Evolutionary conservation across 768 basidiomycete genomes (phyloP).

Genomic region (Tephrocybe sp.): DNA sequence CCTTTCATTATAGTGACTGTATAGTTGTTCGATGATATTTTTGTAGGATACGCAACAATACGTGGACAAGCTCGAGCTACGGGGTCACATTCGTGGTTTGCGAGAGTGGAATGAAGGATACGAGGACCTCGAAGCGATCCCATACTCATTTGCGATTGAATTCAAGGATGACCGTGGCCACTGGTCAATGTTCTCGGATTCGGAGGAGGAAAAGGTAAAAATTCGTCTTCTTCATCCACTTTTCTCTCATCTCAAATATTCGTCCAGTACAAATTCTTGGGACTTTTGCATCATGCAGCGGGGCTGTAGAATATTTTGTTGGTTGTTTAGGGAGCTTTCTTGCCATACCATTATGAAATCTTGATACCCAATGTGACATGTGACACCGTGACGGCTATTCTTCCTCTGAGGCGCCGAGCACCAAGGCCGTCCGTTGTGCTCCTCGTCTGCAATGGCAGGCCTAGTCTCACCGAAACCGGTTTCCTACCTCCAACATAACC

Average conservation of each 20-base stretch:
- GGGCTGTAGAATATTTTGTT: slow-evolving; percentile 30
- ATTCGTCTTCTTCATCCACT: not conserved
- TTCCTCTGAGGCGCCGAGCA: slow-evolving; percentile 14
- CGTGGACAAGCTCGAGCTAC: slow-evolving; percentile 46
- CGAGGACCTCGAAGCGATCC: slow-evolving; percentile 65
- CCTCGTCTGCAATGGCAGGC: slow-evolving; percentile 51
- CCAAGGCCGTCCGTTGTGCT: slow-evolving; percentile 17
- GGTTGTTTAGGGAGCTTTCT: slow-evolving; percentile 4
- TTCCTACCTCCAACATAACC: slow-evolving; percentile 64
- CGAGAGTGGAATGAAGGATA: slow-evolving; percentile 69
- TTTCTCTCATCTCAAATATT: slow-evolving; percentile 2
- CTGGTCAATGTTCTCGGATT: slow-evolving; percentile 64
- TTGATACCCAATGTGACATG: slow-evolving; percentile 12
- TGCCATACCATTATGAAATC: slow-evolving; percentile 1
- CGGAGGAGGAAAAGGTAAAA: slow-evolving; percentile 62
- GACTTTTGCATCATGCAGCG: slow-evolving; percentile 43
- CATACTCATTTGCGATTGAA: slow-evolving; percentile 65
- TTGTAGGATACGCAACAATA: slow-evolving; percentile 37
- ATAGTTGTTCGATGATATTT: not conserved
- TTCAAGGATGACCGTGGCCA: slow-evolving; percentile 47
- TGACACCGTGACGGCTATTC: slow-evolving; percentile 16
- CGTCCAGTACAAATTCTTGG: slow-evolving; percentile 44
- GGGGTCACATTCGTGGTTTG: slow-evolving; percentile 44
- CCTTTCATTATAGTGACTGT: not conserved
- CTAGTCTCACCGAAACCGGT: slow-evolving; percentile 63